Percentiles rank a stretch among this genome's conserved stretches.
Conservation (phyloP, 352 stramenopile species). For the Globisporangium recalcitrans region DNA sequence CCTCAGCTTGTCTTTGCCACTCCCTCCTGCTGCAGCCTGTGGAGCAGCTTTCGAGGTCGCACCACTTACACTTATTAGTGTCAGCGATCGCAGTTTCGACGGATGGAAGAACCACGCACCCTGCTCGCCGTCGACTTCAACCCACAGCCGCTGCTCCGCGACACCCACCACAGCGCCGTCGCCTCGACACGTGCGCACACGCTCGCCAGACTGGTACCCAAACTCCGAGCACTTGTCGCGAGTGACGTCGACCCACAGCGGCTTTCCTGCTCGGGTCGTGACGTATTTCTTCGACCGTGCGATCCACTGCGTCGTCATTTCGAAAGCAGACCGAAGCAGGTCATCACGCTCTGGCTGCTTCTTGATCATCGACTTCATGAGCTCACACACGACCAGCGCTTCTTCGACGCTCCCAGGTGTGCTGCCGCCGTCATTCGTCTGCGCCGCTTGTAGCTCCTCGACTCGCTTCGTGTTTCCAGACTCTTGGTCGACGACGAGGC, state of each 20-base stretch:
- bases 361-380: conserved; percentile 43
- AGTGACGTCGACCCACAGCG: conserved; percentile 71
- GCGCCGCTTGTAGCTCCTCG: not conserved
- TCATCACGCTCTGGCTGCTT: conserved; percentile 20
- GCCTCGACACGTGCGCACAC: conserved; percentile 69
- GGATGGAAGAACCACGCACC: conserved; percentile 81
- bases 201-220: conserved; percentile 52
- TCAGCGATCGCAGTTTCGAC: conserved; percentile 47
- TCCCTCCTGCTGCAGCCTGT: not conserved
- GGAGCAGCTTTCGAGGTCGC: not conserved
- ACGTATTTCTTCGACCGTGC: conserved; percentile 40
- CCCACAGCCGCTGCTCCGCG: conserved; percentile 58
- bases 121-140: conserved; percentile 71
- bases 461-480: not conserved
- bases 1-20: not conserved
- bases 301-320: conserved; percentile 59
- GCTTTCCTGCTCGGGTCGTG: conserved; percentile 48
- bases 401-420: conserved; percentile 37
- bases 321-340: conserved; percentile 33
- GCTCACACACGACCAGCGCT: conserved; percentile 51
- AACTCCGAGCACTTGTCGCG: conserved; percentile 24
- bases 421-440: not conserved
- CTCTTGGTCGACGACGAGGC: not conserved
- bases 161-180: conserved; percentile 66
- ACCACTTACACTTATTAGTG: conserved; percentile 15